These are phyloP conservation scores for Scheffersomyces amazonensis DNA, from an alignment of 805 yeast genomes.

Conservation along the genomic window DNA sequence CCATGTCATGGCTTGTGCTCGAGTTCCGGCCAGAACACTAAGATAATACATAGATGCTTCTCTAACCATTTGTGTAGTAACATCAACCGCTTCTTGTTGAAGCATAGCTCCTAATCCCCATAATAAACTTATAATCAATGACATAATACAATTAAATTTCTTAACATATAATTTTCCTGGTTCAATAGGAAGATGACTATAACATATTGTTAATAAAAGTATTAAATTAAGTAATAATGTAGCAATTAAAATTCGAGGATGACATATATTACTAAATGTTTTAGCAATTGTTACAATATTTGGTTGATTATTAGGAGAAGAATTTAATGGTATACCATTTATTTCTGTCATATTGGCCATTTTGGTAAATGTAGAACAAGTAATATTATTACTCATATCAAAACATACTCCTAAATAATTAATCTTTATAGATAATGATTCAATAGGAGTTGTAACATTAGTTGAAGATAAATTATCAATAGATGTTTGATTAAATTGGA, in stretches of 20 bases:
- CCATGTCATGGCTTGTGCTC: conserved; percentile 64
- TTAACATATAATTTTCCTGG: conserved; percentile 37
- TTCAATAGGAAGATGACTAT: conserved; percentile 45
- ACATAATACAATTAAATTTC: background rate
- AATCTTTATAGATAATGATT: conserved; percentile 32
- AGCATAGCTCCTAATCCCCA: conserved; percentile 71
- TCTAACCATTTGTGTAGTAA: conserved; percentile 43
- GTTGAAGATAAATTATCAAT: background rate
- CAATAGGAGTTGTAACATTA: background rate
- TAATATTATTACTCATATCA: conserved; percentile 22
- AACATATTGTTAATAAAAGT: conserved; percentile 40
- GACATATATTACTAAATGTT: conserved; percentile 45
- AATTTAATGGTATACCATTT: conserved; percentile 16
- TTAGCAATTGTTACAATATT: conserved; percentile 48
- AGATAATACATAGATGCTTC: conserved; percentile 51
- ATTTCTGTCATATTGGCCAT: conserved; percentile 22
- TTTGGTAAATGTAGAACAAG: conserved; percentile 36
- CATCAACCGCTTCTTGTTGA: conserved; percentile 52
- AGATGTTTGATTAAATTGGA: conserved; percentile 46
- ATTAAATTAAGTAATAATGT: conserved; percentile 42
- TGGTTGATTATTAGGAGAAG: conserved; percentile 14
- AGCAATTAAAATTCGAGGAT: conserved; percentile 53
- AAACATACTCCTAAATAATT: conserved; percentile 62
- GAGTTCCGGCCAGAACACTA: conserved; percentile 40
- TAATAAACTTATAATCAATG: conserved; percentile 21